phyloP scores from a whole-genome alignment of 139 green algal species.

The Tetratostichococcus sp. region DNA sequence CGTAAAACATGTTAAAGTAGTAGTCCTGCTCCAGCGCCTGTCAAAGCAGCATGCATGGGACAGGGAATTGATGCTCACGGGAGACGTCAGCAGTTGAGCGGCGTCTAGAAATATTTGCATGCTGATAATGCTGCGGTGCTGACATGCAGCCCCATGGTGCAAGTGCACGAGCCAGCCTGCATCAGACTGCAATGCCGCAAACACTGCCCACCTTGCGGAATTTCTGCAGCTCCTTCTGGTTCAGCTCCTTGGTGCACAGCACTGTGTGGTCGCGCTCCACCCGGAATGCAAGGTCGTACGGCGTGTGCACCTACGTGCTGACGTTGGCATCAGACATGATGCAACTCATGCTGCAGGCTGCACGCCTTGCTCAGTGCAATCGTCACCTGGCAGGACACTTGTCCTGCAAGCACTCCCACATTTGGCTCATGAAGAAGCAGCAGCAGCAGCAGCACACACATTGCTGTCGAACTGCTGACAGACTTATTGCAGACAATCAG shows the following conservation, averaged over 20 bases:
- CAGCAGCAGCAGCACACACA: too few species aligned
- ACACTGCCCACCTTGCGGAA: slow-evolving; percentile 41
- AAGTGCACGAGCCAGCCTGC: too few species aligned
- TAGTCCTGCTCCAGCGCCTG: slow-evolving; percentile 67
- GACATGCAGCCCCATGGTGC: too few species aligned
- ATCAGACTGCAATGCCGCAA: too few species aligned
- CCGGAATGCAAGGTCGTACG: slow-evolving; percentile 80
- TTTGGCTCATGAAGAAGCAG: not conserved
- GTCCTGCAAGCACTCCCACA: too few species aligned
- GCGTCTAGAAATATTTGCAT: too few species aligned
- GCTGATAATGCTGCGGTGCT: not conserved
- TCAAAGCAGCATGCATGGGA: not conserved
- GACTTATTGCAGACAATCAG: too few species aligned
- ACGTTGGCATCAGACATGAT: too few species aligned
- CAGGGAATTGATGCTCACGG: not conserved
- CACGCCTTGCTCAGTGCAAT: too few species aligned
- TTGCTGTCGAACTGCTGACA: too few species aligned
- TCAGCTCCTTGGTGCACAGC: slow-evolving; percentile 79
- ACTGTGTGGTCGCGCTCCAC: slow-evolving; percentile 66
- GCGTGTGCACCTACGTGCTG: slow-evolving; percentile 51
- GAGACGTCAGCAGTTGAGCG: too few species aligned
- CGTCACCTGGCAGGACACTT: too few species aligned
- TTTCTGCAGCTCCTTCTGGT: slow-evolving; percentile 59
- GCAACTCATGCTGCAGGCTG: not conserved
- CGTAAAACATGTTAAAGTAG: slow-evolving; percentile 75